These are phyloP conservation scores for Colletotrichum phormii DNA, from an alignment of 2,329 filamentous ascomycete species.

Conservation along the genomic window DNA sequence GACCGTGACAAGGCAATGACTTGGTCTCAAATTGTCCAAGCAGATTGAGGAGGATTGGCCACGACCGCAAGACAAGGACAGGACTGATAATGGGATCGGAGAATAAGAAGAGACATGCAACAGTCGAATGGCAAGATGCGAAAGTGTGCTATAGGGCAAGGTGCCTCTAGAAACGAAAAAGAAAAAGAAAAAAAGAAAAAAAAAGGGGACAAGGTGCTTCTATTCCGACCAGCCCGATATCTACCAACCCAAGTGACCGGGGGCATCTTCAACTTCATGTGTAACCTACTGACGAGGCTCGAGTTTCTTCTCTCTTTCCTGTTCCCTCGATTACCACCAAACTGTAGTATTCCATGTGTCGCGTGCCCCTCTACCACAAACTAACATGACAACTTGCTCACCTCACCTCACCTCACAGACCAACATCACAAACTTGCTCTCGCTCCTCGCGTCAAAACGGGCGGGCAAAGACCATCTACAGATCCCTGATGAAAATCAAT, in stretches of 20 bases:
- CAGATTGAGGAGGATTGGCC: neutral
- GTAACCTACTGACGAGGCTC: too few relatives aligned
- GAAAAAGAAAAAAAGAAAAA: neutral
- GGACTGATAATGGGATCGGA: neutral
- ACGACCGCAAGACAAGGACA: neutral
- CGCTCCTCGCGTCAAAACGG: neutral
- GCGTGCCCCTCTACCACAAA: neutral
- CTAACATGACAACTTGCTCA: neutral
- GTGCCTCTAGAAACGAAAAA: slow-evolving; percentile 21
- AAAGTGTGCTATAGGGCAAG: slow-evolving; percentile 19
- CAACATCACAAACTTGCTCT: neutral
- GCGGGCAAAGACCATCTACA: neutral
- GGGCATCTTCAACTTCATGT: neutral
- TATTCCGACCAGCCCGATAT: slow-evolving; percentile 7
- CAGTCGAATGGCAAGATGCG: neutral
- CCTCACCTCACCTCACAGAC: neutral
- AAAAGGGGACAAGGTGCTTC: slow-evolving; percentile 10
- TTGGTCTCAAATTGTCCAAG: neutral
- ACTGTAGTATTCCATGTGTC: neutral
- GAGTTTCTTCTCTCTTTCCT: neutral
- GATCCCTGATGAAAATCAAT: neutral
- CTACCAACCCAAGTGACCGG: neutral
- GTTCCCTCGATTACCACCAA: neutral
- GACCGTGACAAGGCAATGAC: neutral
- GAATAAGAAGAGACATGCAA: neutral